Evolutionary conservation across 495 filamentous ascomycete species (phyloP), one percentile per base, ranked within the genome.

Genomic region (Astrothelium subdiscretum): DNA sequence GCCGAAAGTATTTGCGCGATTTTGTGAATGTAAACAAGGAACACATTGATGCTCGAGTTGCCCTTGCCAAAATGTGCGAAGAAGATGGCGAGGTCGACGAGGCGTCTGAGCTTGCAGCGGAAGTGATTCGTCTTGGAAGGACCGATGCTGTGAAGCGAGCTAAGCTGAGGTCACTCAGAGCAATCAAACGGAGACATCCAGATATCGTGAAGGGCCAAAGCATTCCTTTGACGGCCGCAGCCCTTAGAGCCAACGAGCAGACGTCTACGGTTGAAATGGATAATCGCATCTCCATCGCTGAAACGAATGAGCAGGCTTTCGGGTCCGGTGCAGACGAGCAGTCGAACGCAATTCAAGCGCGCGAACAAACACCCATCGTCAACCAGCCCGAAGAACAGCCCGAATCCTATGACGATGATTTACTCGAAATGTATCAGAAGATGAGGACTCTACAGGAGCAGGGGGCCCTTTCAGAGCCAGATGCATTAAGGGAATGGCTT

Each of bases 61-160:
- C 87, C 64, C 77, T 97, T 18, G 90, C 87, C 10, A 88, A 85
- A 65, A 81, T 96, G 69, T 95, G 90, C 69, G 88, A 94, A 69
- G 80, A 80, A 22, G 79, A 83, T 29, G 80, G 81, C 54, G 81
- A 85, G 74, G 80, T 79, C 22, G 84, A 88, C 61, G 81, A 91
- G 65, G 91, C 91, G 0, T 80, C 88, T 62, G 81, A 86, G 40
- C 83, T 85, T 40, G 84, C 89, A 59, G 84, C 87, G 57, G 85
- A 94, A 70, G 84, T 88, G 6, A 79, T 92, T 61, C 72, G 80
- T 31, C 73, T 92, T n/a, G 73, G 76, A 35, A 71, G 71, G 32
- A 71, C 68, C 44, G 73, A 71, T 11, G 64, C 65, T 24, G 38
- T 65, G 3, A 60, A 24, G 31, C 31, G 32, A n/a, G 60, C 24